Conservation (phyloP, 1,139 yeast genomes). For the Suhomyces atakaporum region DNA sequence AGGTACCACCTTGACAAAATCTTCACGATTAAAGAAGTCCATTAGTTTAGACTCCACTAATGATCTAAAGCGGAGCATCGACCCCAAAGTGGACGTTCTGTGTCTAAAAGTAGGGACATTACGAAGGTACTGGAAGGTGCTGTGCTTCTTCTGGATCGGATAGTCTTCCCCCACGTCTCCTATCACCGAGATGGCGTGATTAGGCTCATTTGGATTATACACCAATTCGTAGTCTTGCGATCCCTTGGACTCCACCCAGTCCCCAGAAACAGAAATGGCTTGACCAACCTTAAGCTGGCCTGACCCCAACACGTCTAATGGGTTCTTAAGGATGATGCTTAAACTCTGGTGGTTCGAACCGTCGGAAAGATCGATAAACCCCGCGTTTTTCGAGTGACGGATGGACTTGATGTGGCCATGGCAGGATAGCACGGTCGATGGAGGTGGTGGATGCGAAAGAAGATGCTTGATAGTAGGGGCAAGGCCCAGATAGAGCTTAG, state of each 20-base stretch:
- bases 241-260: constrained; percentile 35
- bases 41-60: constrained; percentile 56
- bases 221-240: constrained; percentile 36
- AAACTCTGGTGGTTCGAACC: constrained; percentile 63
- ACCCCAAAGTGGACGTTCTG: constrained; percentile 64
- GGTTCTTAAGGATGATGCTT: constrained; percentile 56
- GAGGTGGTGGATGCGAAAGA: constrained; percentile 31
- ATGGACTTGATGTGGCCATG: constrained; percentile 77
- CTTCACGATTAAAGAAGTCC: constrained; percentile 53
- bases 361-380: constrained; percentile 78
- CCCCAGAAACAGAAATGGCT: constrained; percentile 37
- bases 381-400: constrained; percentile 70
- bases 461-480: constrained; percentile 38
- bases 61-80: constrained; percentile 74
- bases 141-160: constrained; percentile 83
- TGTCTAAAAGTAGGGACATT: constrained; percentile 75
- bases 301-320: constrained; percentile 45
- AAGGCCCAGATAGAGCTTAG: constrained; percentile 2
- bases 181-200: constrained; percentile 28
- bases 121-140: constrained; percentile 66
- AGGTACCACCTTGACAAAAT: constrained; percentile 75
- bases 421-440: constrained; percentile 23
- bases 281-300: constrained; percentile 48
- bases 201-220: constrained; percentile 24
- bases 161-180: constrained; percentile 65